These are phyloP conservation scores for Brettanomyces custersianus DNA, from an alignment of 805 yeast species.

Conservation along the genomic window DNA sequence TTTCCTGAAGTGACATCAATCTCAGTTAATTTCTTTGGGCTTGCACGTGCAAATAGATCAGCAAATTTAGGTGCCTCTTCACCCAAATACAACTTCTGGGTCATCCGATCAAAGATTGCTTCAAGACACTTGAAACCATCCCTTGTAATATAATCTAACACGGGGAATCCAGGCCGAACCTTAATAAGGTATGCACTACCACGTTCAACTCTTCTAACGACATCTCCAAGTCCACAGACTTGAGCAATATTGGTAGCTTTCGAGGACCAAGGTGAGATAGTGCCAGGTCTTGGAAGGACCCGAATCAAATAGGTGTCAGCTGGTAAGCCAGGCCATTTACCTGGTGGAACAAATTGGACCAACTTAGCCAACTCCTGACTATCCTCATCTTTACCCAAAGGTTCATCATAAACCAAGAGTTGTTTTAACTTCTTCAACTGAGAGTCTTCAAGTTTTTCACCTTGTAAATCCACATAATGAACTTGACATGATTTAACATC, in stretches of 20 bases:
- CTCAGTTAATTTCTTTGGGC: conserved; percentile 74
- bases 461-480: conserved; percentile 61
- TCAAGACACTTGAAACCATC: conserved; percentile 47
- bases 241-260: conserved; percentile 93
- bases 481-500: conserved; percentile 67
- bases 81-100: conserved; percentile 56
- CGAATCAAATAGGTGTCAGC: conserved; percentile 52
- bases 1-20: conserved; percentile 64
- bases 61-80: conserved; percentile 53
- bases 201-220: conserved; percentile 81
- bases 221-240: conserved; percentile 72
- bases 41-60: conserved; percentile 69
- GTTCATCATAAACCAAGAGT: conserved; percentile 67
- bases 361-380: conserved; percentile 15
- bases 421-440: conserved; percentile 43
- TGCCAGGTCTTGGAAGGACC: conserved; percentile 86
- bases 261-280: conserved; percentile 98
- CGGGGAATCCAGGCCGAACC: conserved; percentile 63
- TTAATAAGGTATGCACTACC: conserved; percentile 71
- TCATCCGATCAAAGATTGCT: conserved; percentile 88
- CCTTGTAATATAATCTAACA: conserved; percentile 43
- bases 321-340: conserved; percentile 20
- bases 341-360: conserved; percentile 21
- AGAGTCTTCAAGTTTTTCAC: conserved; percentile 26
- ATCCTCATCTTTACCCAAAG: conserved; percentile 33